These are phyloP conservation scores for Colletotrichum sublineola DNA, from an alignment of 2,329 filamentous ascomycete species.

Conservation along the genomic window DNA sequence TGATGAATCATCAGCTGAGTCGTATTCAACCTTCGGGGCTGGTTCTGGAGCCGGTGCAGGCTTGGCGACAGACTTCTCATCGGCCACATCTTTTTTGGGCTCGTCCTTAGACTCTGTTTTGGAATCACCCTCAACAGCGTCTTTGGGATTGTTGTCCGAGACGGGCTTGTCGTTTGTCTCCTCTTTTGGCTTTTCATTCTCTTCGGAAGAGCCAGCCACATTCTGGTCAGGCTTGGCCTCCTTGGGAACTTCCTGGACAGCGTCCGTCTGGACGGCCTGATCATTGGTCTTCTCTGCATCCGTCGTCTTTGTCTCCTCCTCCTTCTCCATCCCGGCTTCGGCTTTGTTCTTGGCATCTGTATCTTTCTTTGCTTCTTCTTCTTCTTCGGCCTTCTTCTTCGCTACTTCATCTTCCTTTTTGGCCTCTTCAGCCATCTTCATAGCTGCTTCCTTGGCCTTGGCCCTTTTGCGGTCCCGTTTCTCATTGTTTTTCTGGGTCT, in stretches of 20 bases:
- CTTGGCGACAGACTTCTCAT: conserved; percentile 41
- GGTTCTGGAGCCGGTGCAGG: conserved; percentile 35
- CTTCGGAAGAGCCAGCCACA: background rate
- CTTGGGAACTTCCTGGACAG: conserved; percentile 12
- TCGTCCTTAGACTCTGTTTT: conserved; percentile 38
- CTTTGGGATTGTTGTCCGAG: conserved; percentile 14
- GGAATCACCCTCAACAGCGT: background rate
- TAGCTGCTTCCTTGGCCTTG: conserved; percentile 40
- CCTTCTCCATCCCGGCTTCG: conserved; percentile 47
- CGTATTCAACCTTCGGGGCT: conserved; percentile 38
- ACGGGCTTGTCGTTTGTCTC: background rate
- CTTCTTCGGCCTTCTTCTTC: conserved; percentile 43
- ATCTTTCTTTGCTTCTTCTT: conserved; percentile 44
- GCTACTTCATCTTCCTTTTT: conserved; percentile 46
- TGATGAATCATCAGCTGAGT: conserved; percentile 67
- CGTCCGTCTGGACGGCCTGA: conserved; percentile 39
- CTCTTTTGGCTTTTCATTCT: background rate
- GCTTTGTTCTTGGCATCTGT: conserved; percentile 46
- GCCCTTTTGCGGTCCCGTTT: conserved; percentile 49
- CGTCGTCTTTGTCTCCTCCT: conserved; percentile 49
- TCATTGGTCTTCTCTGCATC: conserved; percentile 30
- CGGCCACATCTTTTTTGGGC: conserved; percentile 36
- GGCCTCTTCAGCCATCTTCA: conserved; percentile 38
- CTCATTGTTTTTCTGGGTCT: conserved; percentile 55
- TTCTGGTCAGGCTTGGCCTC: background rate